These are phyloP conservation scores for Nymphaea colorata DNA, from an alignment of 164 flowering plant species.

Conservation along the genomic window DNA sequence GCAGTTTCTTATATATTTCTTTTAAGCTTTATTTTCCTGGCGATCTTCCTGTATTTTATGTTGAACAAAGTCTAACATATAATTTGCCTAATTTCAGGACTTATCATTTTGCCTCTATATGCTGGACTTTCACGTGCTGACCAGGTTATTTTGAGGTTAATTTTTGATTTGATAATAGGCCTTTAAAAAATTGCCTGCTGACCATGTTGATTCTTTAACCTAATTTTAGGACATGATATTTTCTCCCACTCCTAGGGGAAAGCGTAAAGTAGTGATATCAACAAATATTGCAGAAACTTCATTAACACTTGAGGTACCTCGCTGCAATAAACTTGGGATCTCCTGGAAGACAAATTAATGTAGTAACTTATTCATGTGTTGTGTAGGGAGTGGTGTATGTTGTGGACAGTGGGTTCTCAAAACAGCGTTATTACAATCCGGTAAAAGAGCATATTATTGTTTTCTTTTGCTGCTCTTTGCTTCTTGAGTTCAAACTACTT, in stretches of 20 bases:
- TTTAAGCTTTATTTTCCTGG: too few species aligned
- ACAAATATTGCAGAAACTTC: conserved; percentile 99
- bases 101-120: conserved; percentile 68
- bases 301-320: conserved; percentile 77
- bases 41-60: too few species aligned
- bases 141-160: conserved; percentile 39
- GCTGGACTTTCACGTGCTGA: conserved; percentile 89
- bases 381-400: conserved; percentile 94
- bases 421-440: conserved; percentile 94
- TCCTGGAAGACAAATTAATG: too few species aligned
- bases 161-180: background rate
- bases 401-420: conserved; percentile 94
- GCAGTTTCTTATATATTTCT: too few species aligned
- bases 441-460: conserved; percentile 19
- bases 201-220: background rate
- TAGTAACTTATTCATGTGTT: background rate
- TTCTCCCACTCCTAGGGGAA: conserved; percentile 83
- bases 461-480: too few species aligned
- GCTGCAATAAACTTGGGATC: too few species aligned
- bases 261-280: conserved; percentile 88
- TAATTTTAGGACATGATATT: conserved; percentile 64
- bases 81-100: conserved; percentile 31
- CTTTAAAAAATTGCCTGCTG: background rate
- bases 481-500: too few species aligned
- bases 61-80: too few species aligned